Evolutionary conservation across 2,329 filamentous ascomycete species (phyloP).

Genomic region (Ophiostoma sp.): DNA sequence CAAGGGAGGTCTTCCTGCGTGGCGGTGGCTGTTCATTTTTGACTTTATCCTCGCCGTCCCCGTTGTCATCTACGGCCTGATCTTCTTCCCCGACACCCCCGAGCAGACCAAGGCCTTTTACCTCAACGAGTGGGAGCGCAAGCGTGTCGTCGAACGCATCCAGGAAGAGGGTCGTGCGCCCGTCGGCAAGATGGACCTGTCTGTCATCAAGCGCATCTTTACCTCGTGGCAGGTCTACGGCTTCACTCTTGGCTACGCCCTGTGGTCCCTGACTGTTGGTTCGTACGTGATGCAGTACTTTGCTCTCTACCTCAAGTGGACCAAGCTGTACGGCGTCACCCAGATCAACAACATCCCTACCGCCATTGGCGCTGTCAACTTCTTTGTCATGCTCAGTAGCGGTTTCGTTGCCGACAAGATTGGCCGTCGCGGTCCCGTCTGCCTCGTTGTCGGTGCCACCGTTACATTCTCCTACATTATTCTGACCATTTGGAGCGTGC

Average conservation of each 20-base stretch:
- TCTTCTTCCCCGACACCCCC: slow-evolving; percentile 40
- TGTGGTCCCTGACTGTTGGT: slow-evolving; percentile 39
- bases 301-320: slow-evolving; percentile 38
- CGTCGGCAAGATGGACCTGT: slow-evolving; percentile 36
- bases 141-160: slow-evolving; percentile 63
- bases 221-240: slow-evolving; percentile 42
- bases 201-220: slow-evolving; percentile 38
- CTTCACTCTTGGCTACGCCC: slow-evolving; percentile 38
- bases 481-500: slow-evolving; percentile 37
- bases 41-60: slow-evolving; percentile 36
- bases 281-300: slow-evolving; percentile 41
- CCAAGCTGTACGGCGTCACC: slow-evolving; percentile 34
- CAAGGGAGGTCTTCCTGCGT: slow-evolving; percentile 26
- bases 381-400: slow-evolving; percentile 37
- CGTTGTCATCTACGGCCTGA: slow-evolving; percentile 35
- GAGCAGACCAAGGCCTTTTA: slow-evolving; percentile 33
- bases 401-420: slow-evolving; percentile 35
- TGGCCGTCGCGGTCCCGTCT: slow-evolving; percentile 36
- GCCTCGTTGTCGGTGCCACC: slow-evolving; percentile 35
- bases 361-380: slow-evolving; percentile 40
- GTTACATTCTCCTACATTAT: slow-evolving; percentile 37
- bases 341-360: slow-evolving; percentile 46
- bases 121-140: slow-evolving; percentile 51
- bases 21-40: slow-evolving; percentile 24
- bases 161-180: slow-evolving; percentile 47